Evolutionary conservation across 140 eudicot species (phyloP).

Genomic region (Cichorium intybus): DNA sequence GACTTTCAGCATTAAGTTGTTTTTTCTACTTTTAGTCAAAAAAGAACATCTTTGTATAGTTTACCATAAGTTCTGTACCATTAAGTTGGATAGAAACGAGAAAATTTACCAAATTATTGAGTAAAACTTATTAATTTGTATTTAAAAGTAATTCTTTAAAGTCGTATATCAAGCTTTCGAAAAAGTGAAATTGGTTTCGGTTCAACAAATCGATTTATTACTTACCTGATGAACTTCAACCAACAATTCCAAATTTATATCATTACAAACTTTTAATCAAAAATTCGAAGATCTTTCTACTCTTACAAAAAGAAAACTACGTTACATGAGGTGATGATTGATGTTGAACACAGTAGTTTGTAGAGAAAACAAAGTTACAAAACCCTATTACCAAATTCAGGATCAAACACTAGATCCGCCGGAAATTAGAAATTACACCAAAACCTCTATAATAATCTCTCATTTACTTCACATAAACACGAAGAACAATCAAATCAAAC

Average conservation of each 20-base stretch:
- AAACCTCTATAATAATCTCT: neutral
- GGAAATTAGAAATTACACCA: slow-evolving; percentile 10
- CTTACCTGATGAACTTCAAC: neutral
- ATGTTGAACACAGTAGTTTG: neutral
- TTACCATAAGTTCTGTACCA: neutral
- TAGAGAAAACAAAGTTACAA: neutral
- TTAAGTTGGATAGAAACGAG: neutral
- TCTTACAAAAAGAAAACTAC: neutral
- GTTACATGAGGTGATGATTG: neutral
- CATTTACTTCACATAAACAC: slow-evolving; percentile 8
- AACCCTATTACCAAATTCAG: slow-evolving; percentile 11
- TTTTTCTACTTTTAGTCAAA: neutral
- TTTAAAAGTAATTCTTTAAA: neutral
- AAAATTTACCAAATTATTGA: slow-evolving; percentile 4
- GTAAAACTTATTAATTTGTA: neutral
- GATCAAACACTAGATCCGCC: slow-evolving; percentile 29
- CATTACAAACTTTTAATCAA: neutral
- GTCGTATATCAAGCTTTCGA: neutral
- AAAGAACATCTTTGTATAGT: too few species aligned
- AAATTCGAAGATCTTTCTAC: slow-evolving; percentile 2
- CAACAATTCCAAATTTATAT: neutral
- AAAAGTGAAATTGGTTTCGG: neutral
- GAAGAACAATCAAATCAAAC: slow-evolving; percentile 14
- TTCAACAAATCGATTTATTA: neutral
- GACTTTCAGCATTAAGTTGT: neutral